Percentiles rank a stretch among this genome's conserved stretches.
phyloP scores from a whole-genome alignment of 1,284 basidiomycete species.

The Papiliotrema nemorosa region DNA sequence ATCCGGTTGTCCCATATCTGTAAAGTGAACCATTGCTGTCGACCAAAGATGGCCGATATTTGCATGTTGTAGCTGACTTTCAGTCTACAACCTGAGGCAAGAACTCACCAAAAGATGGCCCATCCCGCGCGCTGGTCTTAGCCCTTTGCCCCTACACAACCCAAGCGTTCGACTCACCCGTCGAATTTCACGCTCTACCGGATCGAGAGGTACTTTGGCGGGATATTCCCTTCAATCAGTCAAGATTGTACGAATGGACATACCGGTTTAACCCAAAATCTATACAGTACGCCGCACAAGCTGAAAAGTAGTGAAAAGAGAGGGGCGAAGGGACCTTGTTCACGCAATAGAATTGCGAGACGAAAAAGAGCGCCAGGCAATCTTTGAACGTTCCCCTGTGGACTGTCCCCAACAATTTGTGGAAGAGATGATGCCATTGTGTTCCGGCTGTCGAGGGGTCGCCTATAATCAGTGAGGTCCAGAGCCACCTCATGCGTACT shows the following conservation, averaged over 20 bases:
- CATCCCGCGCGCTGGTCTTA: not conserved
- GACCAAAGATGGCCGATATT: not conserved
- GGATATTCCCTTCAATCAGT: not conserved
- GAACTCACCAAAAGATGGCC: not conserved
- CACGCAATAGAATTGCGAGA: not conserved
- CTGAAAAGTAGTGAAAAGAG: not conserved
- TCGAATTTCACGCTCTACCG: not conserved
- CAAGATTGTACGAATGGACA: not conserved
- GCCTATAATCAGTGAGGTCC: not conserved
- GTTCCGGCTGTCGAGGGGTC: not conserved
- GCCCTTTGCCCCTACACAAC: no score
- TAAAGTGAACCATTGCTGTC: not conserved
- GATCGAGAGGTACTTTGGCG: not conserved
- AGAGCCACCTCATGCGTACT: not conserved
- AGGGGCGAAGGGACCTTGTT: not conserved
- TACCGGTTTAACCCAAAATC: not conserved
- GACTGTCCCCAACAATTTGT: not conserved
- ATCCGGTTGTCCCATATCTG: not conserved
- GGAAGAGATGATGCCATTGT: not conserved
- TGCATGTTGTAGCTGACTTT: not conserved
- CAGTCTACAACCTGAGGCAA: not conserved
- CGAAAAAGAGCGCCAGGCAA: not conserved
- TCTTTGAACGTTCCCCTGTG: not conserved
- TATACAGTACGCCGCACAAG: not conserved
- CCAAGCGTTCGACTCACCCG: not conserved